Percentiles rank a stretch among this genome's conserved stretches.
phyloP scores from a whole-genome alignment of 495 filamentous ascomycete species.

The Penicillium nucicola region DNA sequence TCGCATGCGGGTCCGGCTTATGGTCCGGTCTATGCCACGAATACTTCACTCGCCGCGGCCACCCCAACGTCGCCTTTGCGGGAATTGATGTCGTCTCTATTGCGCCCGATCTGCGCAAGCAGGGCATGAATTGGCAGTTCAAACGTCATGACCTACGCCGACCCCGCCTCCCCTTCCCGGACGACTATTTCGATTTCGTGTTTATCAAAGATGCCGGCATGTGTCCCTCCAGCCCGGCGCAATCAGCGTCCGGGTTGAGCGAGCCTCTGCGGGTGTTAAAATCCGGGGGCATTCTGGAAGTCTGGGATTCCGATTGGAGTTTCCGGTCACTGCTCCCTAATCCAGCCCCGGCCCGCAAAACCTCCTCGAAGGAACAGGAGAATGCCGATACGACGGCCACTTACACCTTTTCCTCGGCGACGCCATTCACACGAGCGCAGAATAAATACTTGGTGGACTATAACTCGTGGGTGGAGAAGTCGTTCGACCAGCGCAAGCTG shows the following conservation, averaged over 20 bases:
- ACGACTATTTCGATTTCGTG: slow-evolving; percentile 83
- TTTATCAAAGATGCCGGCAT: slow-evolving; percentile 86
- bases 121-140: slow-evolving; percentile 82
- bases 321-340: slow-evolving; percentile 75
- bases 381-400: slow-evolving; percentile 65
- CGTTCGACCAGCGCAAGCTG: slow-evolving; percentile 67
- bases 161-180: slow-evolving; percentile 72
- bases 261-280: slow-evolving; percentile 76
- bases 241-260: slow-evolving; percentile 63
- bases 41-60: slow-evolving; percentile 62
- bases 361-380: slow-evolving; percentile 56
- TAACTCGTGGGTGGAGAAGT: slow-evolving; percentile 77
- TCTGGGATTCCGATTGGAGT: slow-evolving; percentile 81
- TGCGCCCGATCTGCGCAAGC: slow-evolving; percentile 66
- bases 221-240: slow-evolving; percentile 56
- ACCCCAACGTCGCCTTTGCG: slow-evolving; percentile 65
- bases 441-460: slow-evolving; percentile 82
- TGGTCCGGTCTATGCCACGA: slow-evolving; percentile 87
- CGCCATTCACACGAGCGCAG: slow-evolving; percentile 70
- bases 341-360: slow-evolving; percentile 56
- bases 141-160: slow-evolving; percentile 81
- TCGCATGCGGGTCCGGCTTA: slow-evolving; percentile 84
- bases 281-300: slow-evolving; percentile 76
- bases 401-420: slow-evolving; percentile 79
- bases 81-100: slow-evolving; percentile 82